Conservation (phyloP, 768 basidiomycete species). For the Hirschioporus abietinus region DNA sequence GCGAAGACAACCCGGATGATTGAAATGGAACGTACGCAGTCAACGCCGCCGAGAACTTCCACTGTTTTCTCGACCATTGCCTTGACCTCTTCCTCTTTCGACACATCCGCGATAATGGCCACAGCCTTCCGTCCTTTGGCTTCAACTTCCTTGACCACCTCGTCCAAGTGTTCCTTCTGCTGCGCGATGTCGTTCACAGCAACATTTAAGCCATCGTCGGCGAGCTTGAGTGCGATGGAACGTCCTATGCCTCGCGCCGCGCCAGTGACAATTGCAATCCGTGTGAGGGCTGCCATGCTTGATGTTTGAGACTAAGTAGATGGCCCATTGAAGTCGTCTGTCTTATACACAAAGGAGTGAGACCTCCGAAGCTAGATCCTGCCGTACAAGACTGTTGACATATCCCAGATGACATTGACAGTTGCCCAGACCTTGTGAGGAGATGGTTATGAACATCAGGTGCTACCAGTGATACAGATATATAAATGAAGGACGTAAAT, state of each 20-base stretch:
- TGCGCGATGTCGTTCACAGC: conserved; percentile 24
- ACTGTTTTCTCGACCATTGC: conserved; percentile 23
- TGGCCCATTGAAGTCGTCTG: not conserved
- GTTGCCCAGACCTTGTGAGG: no score
- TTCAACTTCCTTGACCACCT: conserved; percentile 21
- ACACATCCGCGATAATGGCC: conserved; percentile 23
- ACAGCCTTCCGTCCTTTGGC: conserved; percentile 18
- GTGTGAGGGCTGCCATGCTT: not conserved
- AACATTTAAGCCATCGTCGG: conserved; percentile 28
- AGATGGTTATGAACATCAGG: no score
- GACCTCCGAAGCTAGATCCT: no score
- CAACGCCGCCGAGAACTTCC: conserved; percentile 22
- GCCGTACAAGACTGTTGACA: no score
- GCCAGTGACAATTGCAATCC: not conserved
- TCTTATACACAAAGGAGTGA: not conserved
- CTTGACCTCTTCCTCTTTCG: conserved; percentile 24
- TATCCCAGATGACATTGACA: no score
- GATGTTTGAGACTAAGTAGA: not conserved
- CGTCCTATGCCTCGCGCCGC: conserved; percentile 30
- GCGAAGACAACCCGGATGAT: not conserved
- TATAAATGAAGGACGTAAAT: no score
- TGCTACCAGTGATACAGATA: no score
- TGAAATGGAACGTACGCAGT: conserved; percentile 22
- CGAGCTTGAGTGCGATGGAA: conserved; percentile 26
- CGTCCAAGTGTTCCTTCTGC: conserved; percentile 15